Evolutionary conservation across 768 basidiomycete genomes (phyloP).

Genomic region (Rhizopogon vinicolor): DNA sequence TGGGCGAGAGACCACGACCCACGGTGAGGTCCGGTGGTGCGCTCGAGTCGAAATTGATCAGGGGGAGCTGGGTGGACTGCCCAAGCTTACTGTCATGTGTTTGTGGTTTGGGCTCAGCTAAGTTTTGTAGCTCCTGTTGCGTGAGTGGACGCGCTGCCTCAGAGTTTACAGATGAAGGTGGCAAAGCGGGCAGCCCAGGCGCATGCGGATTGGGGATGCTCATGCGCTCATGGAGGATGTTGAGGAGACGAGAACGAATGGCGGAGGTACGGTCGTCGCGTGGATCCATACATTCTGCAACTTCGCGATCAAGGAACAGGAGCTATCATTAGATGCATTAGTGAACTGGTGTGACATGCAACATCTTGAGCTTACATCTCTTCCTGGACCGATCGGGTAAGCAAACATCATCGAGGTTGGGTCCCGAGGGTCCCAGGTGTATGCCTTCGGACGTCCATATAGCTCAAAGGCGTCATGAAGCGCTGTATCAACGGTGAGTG

Average conservation of each 20-base stretch:
- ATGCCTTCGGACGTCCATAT: slow-evolving; percentile 82
- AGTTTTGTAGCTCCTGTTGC: slow-evolving; percentile 28
- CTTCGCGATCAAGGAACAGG: slow-evolving; percentile 84
- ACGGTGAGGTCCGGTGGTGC: slow-evolving; percentile 7
- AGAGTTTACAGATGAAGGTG: slow-evolving; percentile 11
- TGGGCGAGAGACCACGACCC: slow-evolving; percentile 51
- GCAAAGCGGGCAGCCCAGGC: slow-evolving; percentile 12
- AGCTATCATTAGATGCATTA: slow-evolving; percentile 39
- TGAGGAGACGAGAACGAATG: slow-evolving; percentile 57
- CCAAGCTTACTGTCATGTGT: slow-evolving; percentile 7
- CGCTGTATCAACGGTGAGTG: slow-evolving; percentile 35
- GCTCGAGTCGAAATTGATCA: slow-evolving; percentile 42
- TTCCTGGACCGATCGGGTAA: slow-evolving; percentile 82
- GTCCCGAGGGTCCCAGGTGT: slow-evolving; percentile 89
- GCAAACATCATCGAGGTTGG: slow-evolving; percentile 85
- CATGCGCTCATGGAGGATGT: slow-evolving; percentile 64
- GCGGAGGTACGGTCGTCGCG: slow-evolving; percentile 73
- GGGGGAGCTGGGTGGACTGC: slow-evolving; percentile 50
- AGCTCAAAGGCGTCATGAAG: slow-evolving; percentile 84
- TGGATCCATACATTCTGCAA: slow-evolving; percentile 73
- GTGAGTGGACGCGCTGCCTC: slow-evolving; percentile 7
- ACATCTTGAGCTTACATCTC: slow-evolving; percentile 56
- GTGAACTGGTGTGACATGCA: slow-evolving; percentile 1
- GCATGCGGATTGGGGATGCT: slow-evolving; percentile 28
- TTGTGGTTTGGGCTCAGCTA: slow-evolving; percentile 12